Base-by-base conservation (phyloP, 345 rosid genomes). In the Lepidium aucheri region DNA sequence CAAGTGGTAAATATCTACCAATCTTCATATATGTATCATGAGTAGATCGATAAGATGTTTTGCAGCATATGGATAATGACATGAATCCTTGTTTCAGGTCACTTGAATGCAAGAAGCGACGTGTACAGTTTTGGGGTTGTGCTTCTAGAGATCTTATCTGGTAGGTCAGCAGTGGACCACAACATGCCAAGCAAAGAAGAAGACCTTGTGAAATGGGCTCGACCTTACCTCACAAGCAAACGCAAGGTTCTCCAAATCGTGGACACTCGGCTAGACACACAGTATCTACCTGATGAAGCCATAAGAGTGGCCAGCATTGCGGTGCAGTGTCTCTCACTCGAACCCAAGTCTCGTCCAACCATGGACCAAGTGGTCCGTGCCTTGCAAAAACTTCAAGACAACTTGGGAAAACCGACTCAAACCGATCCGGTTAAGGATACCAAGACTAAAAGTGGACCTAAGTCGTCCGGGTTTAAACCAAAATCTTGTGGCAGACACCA, bases 41-140 rank as follows among this genome's bases (percentile, higher is more conserved):
- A 9, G 8, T 47, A 36, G n/a, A 22, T 40, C 34, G 11, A 34
- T 47, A 14, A 8, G 28, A 5, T 50, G 13, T 2, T 13, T 6
- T 16, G 35, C 33, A 17, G 35, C 43, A 30, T 68, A 35, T 45
- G 9, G 36, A n/a, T 39, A 4, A 26, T 40, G 53, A 41, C 51
- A 53, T 69, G 61, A 52, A 16, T 42, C 15, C 22, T 51, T 33
- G 36, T 52, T 5, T 47, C 42, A 82, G 99, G 99, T 35, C 99
- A 83, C 67, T 65, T 95, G 30, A 87, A 93, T 52, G 59, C 87
- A 39, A 85, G 74, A 81, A 95, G 96, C 42, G 97, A 91, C 26
- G 82, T 91, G 36, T 95, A 87, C 63, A 91, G 99, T 78, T 91
- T 83, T 1, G 99, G 99, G 53, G 96, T 95, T 35, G 94, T 95